phyloP scores from a whole-genome alignment of 1,139 yeast species.

The Yamadazyma conglobata region DNA sequence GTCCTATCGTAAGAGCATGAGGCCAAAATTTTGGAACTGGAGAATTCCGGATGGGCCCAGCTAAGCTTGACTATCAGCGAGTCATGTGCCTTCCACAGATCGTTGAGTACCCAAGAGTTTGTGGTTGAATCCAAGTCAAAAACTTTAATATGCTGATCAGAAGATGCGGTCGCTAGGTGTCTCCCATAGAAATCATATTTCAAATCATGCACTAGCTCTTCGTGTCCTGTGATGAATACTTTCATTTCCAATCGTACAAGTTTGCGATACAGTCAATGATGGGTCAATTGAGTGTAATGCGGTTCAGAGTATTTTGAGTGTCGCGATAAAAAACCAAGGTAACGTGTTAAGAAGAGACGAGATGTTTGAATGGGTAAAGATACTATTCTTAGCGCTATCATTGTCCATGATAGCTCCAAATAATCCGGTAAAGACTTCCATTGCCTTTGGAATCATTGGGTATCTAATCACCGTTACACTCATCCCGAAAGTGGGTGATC shows the following conservation, averaged over 20 bases:
- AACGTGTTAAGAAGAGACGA: slow-evolving; percentile 1
- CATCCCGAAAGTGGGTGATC: slow-evolving; percentile 64
- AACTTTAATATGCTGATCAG: slow-evolving; percentile 88
- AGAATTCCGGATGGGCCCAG: slow-evolving; percentile 96
- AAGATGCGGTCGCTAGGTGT: slow-evolving; percentile 86
- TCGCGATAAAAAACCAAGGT: too few relatives aligned
- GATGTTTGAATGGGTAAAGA: slow-evolving; percentile 11
- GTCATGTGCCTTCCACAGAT: slow-evolving; percentile 95
- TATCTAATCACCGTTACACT: slow-evolving; percentile 53
- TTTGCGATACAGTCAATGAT: too few relatives aligned
- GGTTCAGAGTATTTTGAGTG: too few relatives aligned
- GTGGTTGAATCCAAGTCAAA: slow-evolving; percentile 63
- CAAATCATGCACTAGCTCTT: slow-evolving; percentile 84
- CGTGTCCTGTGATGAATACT: slow-evolving; percentile 86
- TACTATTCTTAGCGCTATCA: slow-evolving; percentile 19
- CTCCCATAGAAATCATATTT: slow-evolving; percentile 88
- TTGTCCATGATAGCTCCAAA: slow-evolving; percentile 24
- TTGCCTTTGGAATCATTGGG: slow-evolving; percentile 68
- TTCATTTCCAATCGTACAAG: too few relatives aligned
- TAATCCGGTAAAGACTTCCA: slow-evolving; percentile 46
- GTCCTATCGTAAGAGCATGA: slow-evolving; percentile 89
- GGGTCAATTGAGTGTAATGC: too few relatives aligned
- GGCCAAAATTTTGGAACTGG: slow-evolving; percentile 69
- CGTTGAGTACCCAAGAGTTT: slow-evolving; percentile 71
- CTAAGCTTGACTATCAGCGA: slow-evolving; percentile 75